Percentiles rank a stretch among this genome's conserved stretches.
These are phyloP conservation scores for Wickerhamiella infanticola DNA, from an alignment of 1,139 yeast genomes.

Conservation along the genomic window DNA sequence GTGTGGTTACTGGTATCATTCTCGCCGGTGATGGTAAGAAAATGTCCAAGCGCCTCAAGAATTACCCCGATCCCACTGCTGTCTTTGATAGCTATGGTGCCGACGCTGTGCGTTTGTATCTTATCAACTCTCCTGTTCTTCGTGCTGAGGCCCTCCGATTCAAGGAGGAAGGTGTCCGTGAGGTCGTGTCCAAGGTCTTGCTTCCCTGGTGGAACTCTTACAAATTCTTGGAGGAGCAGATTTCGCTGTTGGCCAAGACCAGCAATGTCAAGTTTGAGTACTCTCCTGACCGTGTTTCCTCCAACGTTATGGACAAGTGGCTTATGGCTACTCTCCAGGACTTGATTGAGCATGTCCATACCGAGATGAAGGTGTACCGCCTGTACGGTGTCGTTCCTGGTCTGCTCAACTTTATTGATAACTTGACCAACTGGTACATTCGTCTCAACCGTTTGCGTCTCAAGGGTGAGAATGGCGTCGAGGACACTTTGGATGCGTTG, in stretches of 20 bases:
- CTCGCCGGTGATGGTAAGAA: constrained; percentile 97
- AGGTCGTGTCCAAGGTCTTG: constrained; percentile 86
- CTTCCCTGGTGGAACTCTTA: constrained; percentile 98
- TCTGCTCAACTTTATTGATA: constrained; percentile 74
- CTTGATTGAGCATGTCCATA: constrained; percentile 67
- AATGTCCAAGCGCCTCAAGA: constrained; percentile 96
- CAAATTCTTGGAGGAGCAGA: constrained; percentile 92
- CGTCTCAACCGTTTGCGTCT: constrained; percentile 96
- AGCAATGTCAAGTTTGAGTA: constrained; percentile 57
- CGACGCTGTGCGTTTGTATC: constrained; percentile 87
- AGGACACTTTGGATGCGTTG: constrained; percentile 72
- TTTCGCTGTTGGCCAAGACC: constrained; percentile 66
- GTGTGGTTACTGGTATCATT: constrained; percentile 91
- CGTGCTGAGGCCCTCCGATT: constrained; percentile 93
- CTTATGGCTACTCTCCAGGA: constrained; percentile 88
- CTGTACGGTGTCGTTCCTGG: constrained; percentile 93
- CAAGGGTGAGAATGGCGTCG: constrained; percentile 80
- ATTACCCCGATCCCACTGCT: constrained; percentile 86
- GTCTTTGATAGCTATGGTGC: constrained; percentile 88
- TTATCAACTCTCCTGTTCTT: constrained; percentile 93
- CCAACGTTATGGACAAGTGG: constrained; percentile 96
- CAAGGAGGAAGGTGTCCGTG: constrained; percentile 97
- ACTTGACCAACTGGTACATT: constrained; percentile 97
- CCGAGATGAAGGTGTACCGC: constrained; percentile 80
- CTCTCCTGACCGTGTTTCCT: constrained; percentile 46